These are phyloP conservation scores for Filosporella fistucella DNA, from an alignment of 495 filamentous ascomycete species.

Conservation along the genomic window DNA sequence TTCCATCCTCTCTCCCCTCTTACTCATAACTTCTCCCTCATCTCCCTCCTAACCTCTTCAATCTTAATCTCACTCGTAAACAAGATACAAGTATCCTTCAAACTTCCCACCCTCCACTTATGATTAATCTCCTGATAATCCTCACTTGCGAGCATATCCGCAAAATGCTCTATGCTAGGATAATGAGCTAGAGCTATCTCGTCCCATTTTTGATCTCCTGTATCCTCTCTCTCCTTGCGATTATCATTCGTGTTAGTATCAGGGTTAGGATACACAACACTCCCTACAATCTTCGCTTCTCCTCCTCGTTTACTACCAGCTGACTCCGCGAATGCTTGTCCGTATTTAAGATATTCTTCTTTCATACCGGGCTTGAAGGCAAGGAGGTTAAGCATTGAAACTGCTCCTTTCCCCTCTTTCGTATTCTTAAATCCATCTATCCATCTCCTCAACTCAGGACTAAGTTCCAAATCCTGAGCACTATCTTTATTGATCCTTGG, in stretches of 20 bases:
- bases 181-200: conserved; percentile 64
- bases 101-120: conserved; percentile 45
- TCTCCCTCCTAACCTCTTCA: conserved; percentile 21
- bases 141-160: conserved; percentile 55
- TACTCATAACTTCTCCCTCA: no score
- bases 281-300: conserved; percentile 58
- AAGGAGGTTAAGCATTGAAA: conserved; percentile 67
- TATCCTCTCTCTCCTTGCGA: not conserved
- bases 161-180: conserved; percentile 58
- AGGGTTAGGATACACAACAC: conserved; percentile 34
- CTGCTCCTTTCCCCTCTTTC: conserved; percentile 36
- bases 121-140: conserved; percentile 64
- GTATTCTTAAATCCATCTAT: conserved; percentile 30
- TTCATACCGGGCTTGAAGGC: conserved; percentile 51
- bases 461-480: conserved; percentile 51
- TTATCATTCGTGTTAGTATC: not conserved
- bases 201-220: conserved; percentile 30
- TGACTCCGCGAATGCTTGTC: conserved; percentile 46
- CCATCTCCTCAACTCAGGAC: conserved; percentile 44
- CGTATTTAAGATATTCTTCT: conserved; percentile 52
- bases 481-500: conserved; percentile 30
- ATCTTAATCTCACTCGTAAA: conserved; percentile 55
- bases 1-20: no score
- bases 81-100: conserved; percentile 61
- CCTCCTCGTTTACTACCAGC: conserved; percentile 53